phyloP scores from a whole-genome alignment of 257 asterid species.

The Solanum gracilifrons region DNA sequence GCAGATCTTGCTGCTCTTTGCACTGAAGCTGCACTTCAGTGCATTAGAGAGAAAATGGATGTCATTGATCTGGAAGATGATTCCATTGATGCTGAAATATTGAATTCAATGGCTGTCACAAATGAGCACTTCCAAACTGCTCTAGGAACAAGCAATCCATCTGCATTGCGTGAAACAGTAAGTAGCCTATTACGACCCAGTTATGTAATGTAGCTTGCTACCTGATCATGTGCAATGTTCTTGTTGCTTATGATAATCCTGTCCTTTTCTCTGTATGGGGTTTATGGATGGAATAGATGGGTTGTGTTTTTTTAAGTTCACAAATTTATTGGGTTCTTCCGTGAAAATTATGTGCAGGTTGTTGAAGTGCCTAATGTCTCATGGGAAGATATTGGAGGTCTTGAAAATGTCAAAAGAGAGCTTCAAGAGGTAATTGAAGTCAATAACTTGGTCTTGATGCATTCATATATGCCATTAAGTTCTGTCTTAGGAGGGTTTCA shows the following conservation, averaged over 20 bases:
- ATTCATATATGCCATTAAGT: not conserved
- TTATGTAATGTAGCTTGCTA: not conserved
- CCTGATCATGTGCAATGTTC: not conserved
- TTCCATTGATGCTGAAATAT: conserved; percentile 46
- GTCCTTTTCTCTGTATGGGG: not conserved
- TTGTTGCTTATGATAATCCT: not conserved
- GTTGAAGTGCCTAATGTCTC: conserved; percentile 41
- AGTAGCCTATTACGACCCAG: conserved; percentile 1
- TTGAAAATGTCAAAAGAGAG: conserved; percentile 39
- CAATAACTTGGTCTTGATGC: not conserved
- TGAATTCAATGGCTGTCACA: conserved; percentile 51
- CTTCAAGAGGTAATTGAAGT: conserved; percentile 32
- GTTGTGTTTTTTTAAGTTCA: not conserved
- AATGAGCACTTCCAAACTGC: conserved; percentile 51
- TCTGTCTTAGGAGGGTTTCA: not conserved
- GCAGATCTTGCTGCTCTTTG: conserved; percentile 59
- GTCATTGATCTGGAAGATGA: conserved; percentile 56
- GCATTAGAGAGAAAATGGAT: conserved; percentile 56
- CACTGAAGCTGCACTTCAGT: conserved; percentile 59
- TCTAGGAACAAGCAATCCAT: conserved; percentile 51
- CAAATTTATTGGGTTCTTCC: not conserved
- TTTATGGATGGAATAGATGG: not conserved
- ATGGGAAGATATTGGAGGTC: conserved; percentile 43
- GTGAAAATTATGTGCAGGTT: conserved; percentile 11
- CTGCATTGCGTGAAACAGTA: conserved; percentile 51